Conservation (phyloP, 176 grass and related monocot genomes). For the Bolboschoenus planiculmis region DNA sequence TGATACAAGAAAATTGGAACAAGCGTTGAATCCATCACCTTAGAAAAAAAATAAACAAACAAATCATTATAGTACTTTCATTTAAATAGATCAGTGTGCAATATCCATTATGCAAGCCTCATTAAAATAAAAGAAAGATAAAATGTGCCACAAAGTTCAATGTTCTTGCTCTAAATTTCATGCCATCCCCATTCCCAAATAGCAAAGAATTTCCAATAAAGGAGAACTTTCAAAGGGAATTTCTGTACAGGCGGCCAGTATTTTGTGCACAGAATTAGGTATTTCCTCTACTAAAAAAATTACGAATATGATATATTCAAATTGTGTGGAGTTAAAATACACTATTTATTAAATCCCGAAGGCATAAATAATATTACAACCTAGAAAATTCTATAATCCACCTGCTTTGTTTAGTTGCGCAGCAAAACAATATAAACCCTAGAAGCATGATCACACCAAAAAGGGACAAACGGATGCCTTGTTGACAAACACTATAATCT, state of each 20-base stretch:
- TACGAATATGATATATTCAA: background rate
- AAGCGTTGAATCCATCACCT: constrained; percentile 3
- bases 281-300: background rate
- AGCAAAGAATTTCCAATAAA: background rate
- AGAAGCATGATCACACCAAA: background rate
- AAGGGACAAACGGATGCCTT: background rate
- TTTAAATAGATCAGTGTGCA: background rate
- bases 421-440: background rate
- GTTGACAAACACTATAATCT: background rate
- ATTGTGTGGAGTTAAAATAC: background rate
- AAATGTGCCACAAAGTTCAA: background rate
- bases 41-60: background rate
- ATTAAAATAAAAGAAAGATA: background rate
- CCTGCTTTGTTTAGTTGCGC: background rate
- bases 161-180: background rate
- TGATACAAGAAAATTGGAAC: constrained; percentile 10
- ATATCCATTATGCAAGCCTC: background rate
- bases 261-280: background rate
- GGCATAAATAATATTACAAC: background rate
- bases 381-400: background rate
- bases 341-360: background rate
- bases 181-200: background rate
- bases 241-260: background rate
- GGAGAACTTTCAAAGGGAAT: background rate
- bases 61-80: background rate